A percentile compares a stretch with the other conserved stretches of the same genome.
Conservation (phyloP, 306 rosid species). For the Quillaja saponaria region DNA sequence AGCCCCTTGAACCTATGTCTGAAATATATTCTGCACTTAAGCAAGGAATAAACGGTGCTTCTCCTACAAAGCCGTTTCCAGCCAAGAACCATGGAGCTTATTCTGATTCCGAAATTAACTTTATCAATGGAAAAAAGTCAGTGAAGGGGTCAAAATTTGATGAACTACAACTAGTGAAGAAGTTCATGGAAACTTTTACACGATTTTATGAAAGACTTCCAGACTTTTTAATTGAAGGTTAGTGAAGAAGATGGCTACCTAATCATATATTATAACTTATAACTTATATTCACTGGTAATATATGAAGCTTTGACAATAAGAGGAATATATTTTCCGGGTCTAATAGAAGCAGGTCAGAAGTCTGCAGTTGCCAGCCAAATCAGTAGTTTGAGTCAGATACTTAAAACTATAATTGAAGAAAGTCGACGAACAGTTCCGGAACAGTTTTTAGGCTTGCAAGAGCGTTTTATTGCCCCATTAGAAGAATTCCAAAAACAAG, state of each 20-base stretch:
- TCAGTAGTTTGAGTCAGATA: conserved; percentile 40
- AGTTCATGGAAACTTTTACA: conserved; percentile 33
- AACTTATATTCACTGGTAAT: conserved; percentile 7
- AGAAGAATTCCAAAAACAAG: conserved; percentile 60
- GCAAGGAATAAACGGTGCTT: conserved; percentile 19
- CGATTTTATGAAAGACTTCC: conserved; percentile 38
- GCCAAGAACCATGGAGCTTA: conserved; percentile 24
- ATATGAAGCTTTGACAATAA: conserved; percentile 16
- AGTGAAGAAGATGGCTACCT: conserved; percentile 12
- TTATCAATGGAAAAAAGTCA: conserved; percentile 20
- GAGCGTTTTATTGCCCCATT: conserved; percentile 46
- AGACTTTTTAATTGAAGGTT: conserved; percentile 44
- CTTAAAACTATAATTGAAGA: conserved; percentile 42
- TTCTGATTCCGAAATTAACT: conserved; percentile 31
- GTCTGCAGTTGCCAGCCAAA: conserved; percentile 35
- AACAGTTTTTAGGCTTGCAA: conserved; percentile 43
- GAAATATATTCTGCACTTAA: conserved; percentile 30
- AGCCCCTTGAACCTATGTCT: conserved; percentile 11
- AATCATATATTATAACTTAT: conserved; percentile 4
- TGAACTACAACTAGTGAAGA: conserved; percentile 22
- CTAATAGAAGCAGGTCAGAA: conserved; percentile 33
- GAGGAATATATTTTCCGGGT: conserved; percentile 16
- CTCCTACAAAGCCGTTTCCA: conserved; percentile 14
- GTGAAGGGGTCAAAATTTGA: conserved; percentile 23
- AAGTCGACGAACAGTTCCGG: conserved; percentile 45